Conservation (phyloP, 208 protist species). For the Blechomonas ayalai region DNA sequence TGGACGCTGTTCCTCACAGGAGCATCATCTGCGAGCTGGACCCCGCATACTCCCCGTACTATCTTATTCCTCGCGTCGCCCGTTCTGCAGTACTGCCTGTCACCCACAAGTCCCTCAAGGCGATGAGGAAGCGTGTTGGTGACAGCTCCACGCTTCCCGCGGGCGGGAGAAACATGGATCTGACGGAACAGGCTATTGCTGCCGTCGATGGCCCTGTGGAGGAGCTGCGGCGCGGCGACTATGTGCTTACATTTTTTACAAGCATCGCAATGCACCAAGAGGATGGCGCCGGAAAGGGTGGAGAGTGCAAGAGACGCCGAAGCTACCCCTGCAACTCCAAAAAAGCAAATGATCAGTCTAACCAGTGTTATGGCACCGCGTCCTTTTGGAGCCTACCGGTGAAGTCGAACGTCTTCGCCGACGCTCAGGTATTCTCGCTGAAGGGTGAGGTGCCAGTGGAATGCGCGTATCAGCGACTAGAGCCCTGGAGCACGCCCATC, state of each 20-base stretch:
- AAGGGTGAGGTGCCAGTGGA: conserved; percentile 1
- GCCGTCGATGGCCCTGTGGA: no score
- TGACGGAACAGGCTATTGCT: no score
- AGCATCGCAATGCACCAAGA: background rate
- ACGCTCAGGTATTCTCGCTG: conserved; percentile 4
- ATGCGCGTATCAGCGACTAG: conserved; percentile 3
- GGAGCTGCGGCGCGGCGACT: no score
- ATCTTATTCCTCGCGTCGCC: conserved; percentile 7
- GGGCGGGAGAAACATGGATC: no score
- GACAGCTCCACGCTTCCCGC: no score
- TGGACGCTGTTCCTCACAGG: background rate
- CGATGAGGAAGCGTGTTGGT: no score
- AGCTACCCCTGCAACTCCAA: background rate
- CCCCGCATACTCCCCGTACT: conserved; percentile 6
- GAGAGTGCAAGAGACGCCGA: background rate
- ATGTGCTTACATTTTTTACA: conserved; percentile 7
- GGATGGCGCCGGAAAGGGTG: background rate
- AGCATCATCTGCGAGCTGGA: conserved; percentile 1
- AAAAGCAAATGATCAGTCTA: no score
- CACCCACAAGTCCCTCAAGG: no score
- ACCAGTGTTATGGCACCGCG: background rate
- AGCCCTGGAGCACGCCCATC: background rate
- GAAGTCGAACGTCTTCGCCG: conserved; percentile 2
- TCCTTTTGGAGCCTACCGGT: conserved; percentile 2
- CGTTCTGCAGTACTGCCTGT: background rate